These are phyloP conservation scores for Aegilops longissima DNA, from an alignment of 176 grass and related monocot genomes.

Conservation along the genomic window DNA sequence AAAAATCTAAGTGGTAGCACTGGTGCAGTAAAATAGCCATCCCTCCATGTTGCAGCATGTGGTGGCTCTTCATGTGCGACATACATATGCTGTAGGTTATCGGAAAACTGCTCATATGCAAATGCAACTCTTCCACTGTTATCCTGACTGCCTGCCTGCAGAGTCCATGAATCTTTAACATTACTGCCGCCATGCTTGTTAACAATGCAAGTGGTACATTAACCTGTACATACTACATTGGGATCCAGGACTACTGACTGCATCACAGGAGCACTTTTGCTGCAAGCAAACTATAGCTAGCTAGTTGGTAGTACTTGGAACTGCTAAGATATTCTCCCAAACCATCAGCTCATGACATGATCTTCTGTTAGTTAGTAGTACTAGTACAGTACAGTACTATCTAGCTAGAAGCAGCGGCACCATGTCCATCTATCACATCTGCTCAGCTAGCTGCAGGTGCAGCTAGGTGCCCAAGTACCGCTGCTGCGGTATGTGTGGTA, in stretches of 20 bases:
- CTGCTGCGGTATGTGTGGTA: constrained; percentile 22
- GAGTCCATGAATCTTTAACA: neutral
- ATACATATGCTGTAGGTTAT: neutral
- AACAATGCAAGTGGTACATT: constrained; percentile 19
- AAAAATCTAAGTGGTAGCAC: neutral
- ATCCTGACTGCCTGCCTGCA: constrained; percentile 1
- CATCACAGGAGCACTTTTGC: constrained; percentile 23
- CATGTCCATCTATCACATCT: constrained; percentile 16
- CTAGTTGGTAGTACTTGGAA: constrained; percentile 12
- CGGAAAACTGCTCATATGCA: neutral
- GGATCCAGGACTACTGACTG: constrained; percentile 30
- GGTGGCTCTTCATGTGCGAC: constrained; percentile 33
- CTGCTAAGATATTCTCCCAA: constrained; percentile 28
- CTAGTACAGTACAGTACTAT: neutral
- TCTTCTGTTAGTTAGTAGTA: neutral
- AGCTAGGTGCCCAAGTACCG: constrained; percentile 16
- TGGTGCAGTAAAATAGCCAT: constrained; percentile 3
- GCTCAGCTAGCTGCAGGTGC: neutral
- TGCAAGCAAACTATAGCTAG: constrained; percentile 29
- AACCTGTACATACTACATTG: constrained; percentile 22
- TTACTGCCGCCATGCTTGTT: neutral
- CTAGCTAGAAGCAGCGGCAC: neutral
- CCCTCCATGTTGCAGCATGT: constrained; percentile 25
- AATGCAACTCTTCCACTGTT: neutral
- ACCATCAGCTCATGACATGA: constrained; percentile 26